A percentile compares a stretch with the other conserved stretches of the same genome.
phyloP scores from a whole-genome alignment of 352 stramenopile genomes.

The Elongisporangium undulatum region DNA sequence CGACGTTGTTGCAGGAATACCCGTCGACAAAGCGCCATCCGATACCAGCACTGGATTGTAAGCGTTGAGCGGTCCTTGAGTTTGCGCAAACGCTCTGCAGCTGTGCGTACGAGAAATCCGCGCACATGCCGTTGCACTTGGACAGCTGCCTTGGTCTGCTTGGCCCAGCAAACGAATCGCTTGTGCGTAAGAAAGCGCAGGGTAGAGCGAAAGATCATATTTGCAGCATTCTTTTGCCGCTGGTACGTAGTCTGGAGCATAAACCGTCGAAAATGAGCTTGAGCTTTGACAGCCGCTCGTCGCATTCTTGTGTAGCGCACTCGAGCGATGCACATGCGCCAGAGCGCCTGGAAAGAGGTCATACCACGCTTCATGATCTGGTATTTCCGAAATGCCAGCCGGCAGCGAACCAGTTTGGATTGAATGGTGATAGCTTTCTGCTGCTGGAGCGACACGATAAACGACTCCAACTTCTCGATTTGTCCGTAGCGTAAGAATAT shows the following conservation, averaged over 20 bases:
- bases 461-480: slow-evolving; percentile 63
- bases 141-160: slow-evolving; percentile 26
- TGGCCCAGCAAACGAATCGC: slow-evolving; percentile 28
- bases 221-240: slow-evolving; percentile 24
- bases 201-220: slow-evolving; percentile 23
- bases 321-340: slow-evolving; percentile 31
- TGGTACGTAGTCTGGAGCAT: slow-evolving; percentile 20
- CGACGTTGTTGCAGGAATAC: slow-evolving; percentile 20
- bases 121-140: slow-evolving; percentile 41
- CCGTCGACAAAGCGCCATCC: slow-evolving; percentile 33
- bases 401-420: slow-evolving; percentile 43
- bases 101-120: slow-evolving; percentile 56
- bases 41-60: slow-evolving; percentile 51
- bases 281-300: slow-evolving; percentile 16
- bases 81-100: slow-evolving; percentile 55
- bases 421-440: slow-evolving; percentile 48
- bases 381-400: slow-evolving; percentile 33
- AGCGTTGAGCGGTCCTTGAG: slow-evolving; percentile 31
- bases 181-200: slow-evolving; percentile 43
- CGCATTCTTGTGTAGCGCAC: slow-evolving; percentile 7
- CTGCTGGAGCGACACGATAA: slow-evolving; percentile 27
- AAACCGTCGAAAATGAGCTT: slow-evolving; percentile 31
- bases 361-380: slow-evolving; percentile 27
- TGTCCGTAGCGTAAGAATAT: slow-evolving; percentile 79
- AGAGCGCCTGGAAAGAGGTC: slow-evolving; percentile 42